Base-by-base conservation (phyloP, 305 asterid genomes). In the Solanum hybrid region DNA sequence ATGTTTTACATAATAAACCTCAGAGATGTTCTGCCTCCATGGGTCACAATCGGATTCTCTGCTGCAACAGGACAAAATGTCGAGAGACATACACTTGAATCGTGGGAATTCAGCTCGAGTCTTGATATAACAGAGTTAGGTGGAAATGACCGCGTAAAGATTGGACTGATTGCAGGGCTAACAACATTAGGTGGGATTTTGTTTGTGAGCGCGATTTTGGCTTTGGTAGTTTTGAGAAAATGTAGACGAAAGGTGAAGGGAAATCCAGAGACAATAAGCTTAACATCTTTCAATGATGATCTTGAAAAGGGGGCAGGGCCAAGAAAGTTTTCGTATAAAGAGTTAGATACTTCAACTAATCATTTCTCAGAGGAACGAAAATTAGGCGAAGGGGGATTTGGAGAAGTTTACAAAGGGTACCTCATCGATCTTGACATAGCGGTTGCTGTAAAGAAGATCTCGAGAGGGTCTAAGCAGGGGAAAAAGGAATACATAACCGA, bases 41-140 rank as follows among this genome's bases (percentile, higher is more conserved):
- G 92, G 93, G 92, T 89, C 24, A 90, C 86, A 0, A 78, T 92
- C 12, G 96, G 95, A 1, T 90, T 95, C 88, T 92, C 97, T 26
- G 96, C 94, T 78, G 93, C 93, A 17, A 94, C 94, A 2, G 93
- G 93, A 2, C 0, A 0, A 24, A 2, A 69, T 27, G 77, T 86
- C 0, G 93, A 92, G 90, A 27, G 32, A 3, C 91, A 92, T 27
- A 79, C 1, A 4, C 91, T 94, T 27, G 84, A 73, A 77, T 92
- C 91, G 0, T 94, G 96, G 95, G 91, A 90, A 0, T 94, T 93
- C 88, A 87, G 14, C 66, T 91, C 94, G 10, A 91, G 78, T 78
- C 91, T 91, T 22, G 91, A 90, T 22, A 29, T 87, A 56, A 31
- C 75, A 29, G 66, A 71, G n/a, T 26, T 32, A 29, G 26, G 22